Percentiles rank a stretch among this genome's conserved stretches.
These are phyloP conservation scores for Asparagopsis taxiformis DNA, from an alignment of 31 red algal genomes.

Conservation along the genomic window DNA sequence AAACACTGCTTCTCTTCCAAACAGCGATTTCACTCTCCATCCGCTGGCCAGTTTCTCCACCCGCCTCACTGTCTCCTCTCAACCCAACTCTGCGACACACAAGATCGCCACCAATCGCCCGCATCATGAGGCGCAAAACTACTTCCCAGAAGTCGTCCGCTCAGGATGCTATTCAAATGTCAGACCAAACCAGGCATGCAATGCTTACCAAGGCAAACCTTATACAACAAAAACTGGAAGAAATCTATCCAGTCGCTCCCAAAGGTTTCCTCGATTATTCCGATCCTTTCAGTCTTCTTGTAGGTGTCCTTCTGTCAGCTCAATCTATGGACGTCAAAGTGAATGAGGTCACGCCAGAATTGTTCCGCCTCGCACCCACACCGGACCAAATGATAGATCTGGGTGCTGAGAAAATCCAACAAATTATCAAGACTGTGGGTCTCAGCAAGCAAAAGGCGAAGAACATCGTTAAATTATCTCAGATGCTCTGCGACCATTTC, in stretches of 20 bases:
- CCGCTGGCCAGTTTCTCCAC: too few relatives aligned
- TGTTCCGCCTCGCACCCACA: conserved; percentile 64
- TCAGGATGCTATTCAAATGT: too few relatives aligned
- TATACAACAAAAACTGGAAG: conserved; percentile 42
- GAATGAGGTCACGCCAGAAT: conserved; percentile 83
- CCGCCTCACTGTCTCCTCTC: too few relatives aligned
- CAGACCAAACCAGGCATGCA: background rate
- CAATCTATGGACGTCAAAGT: conserved; percentile 77
- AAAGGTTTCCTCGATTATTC: conserved; percentile 69
- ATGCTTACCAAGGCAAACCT: conserved; percentile 26
- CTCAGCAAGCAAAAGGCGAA: conserved; percentile 72
- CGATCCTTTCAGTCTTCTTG: conserved; percentile 87
- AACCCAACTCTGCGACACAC: too few relatives aligned
- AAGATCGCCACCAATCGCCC: too few relatives aligned
- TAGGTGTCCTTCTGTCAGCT: conserved; percentile 88
- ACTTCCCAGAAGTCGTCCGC: too few relatives aligned
- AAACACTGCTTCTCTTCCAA: too few relatives aligned
- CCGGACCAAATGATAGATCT: conserved; percentile 65
- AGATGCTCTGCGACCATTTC: conserved; percentile 36
- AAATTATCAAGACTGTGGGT: conserved; percentile 73
- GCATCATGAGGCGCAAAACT: too few relatives aligned
- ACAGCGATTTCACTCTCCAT: too few relatives aligned
- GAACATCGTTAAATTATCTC: conserved; percentile 45
- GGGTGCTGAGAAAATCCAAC: conserved; percentile 29
- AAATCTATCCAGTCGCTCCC: conserved; percentile 38